Conservation (phyloP, 495 filamentous ascomycete species). For the Lineolata rhizophorae region DNA sequence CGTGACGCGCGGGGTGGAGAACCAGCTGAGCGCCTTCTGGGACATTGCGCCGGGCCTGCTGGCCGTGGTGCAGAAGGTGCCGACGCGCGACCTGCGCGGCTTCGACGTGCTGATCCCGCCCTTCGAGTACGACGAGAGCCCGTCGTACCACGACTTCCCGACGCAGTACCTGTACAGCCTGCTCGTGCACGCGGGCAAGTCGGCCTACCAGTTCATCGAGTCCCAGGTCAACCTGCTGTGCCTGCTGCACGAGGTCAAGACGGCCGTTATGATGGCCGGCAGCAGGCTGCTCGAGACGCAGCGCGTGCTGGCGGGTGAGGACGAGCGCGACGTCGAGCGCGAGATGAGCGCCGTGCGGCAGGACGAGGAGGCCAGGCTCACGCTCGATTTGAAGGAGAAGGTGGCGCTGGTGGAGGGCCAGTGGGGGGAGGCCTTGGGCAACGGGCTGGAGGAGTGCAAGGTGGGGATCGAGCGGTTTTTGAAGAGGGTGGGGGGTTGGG, state of each 20-base stretch:
- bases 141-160: conserved; percentile 52
- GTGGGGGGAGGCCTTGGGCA: conserved; percentile 50
- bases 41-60: conserved; percentile 77
- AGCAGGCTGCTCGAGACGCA: conserved; percentile 33
- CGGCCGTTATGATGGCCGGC: conserved; percentile 41
- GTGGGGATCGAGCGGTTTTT: conserved; percentile 21
- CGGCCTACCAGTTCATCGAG: conserved; percentile 91
- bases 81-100: conserved; percentile 15
- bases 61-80: conserved; percentile 56
- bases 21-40: conserved; percentile 87
- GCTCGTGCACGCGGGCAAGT: conserved; percentile 68
- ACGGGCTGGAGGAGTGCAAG: conserved; percentile 30
- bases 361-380: conserved; percentile 45
- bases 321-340: conserved; percentile 23
- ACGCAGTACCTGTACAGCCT: conserved; percentile 74
- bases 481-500: conserved; percentile 17
- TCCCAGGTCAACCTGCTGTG: conserved; percentile 85
- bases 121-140: conserved; percentile 68
- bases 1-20: conserved; percentile 68
- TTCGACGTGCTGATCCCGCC: conserved; percentile 41
- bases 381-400: conserved; percentile 78
- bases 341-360: conserved; percentile 37
- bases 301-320: conserved; percentile 32
- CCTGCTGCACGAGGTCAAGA: conserved; percentile 78
- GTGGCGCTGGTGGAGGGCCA: conserved; percentile 75